Base-by-base conservation (phyloP, 2,329 filamentous ascomycete species). In the Saccharata proteae region DNA sequence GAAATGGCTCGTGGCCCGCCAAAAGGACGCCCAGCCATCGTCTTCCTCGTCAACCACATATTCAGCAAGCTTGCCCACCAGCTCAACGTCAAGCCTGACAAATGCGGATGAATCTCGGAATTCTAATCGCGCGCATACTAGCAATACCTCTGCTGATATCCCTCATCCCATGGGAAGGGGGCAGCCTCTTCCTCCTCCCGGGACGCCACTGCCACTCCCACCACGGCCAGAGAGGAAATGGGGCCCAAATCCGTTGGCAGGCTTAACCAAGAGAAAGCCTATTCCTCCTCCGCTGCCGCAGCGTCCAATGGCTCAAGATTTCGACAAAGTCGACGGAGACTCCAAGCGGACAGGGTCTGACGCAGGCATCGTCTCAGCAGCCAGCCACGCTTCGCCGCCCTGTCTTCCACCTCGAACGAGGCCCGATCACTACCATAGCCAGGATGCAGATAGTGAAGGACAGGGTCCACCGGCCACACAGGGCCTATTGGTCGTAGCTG, bases 141-240 rank as follows among this genome's bases (percentile, higher is more conserved):
- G 37, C 57, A 71, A 82, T 43, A n/a, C n/a, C n/a, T n/a, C n/a
- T n/a, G n/a, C n/a, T n/a, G n/a, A n/a, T n/a, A n/a, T n/a, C n/a
- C n/a, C n/a, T n/a, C n/a, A n/a, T n/a, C 84, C 84, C 2, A 84
- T 92, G 62, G 85, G 85, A 2, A 71, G 84, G 22, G 84, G 84
- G 0, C 77, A 80, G 43, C 84, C 84, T 1, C 61, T 93, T 12
- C 84, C 83, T 27, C 83, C 84, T 6, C 81, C 80, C 3, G 85
- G 84, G 2, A 76, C 70, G 26, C 84, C 85, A 3, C 64, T 93
- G 2, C 84, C 85, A 2, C 71, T 65, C 24, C 78, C 77, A 23
- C 76, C 75, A 20, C 70, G 65, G 32, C 69, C 63, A 35, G 67
- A 71, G 5, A 73, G 15, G 12, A 33, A 33, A 12, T 33, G 31